phyloP scores from a whole-genome alignment of 2,329 filamentous ascomycete species.

The Colletotrichum chrysophilum region DNA sequence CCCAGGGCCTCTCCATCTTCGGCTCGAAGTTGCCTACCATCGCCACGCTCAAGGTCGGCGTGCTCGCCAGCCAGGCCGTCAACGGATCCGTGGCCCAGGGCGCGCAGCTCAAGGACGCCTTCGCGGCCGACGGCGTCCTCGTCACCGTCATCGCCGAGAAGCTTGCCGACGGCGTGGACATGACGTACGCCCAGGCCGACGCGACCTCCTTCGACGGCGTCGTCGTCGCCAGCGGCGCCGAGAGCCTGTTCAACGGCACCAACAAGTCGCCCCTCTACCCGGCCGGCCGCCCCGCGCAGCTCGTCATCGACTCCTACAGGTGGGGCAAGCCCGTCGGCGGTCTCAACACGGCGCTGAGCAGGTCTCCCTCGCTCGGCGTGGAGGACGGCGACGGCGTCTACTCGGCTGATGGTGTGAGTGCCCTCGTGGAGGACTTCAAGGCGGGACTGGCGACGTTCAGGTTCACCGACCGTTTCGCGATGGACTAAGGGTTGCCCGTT shows the following conservation, averaged over 20 bases:
- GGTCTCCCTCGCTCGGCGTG: conserved; percentile 39
- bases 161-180: conserved; percentile 58
- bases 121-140: conserved; percentile 57
- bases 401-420: conserved; percentile 33
- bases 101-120: conserved; percentile 49
- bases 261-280: conserved; percentile 64
- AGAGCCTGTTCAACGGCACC: conserved; percentile 52
- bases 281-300: conserved; percentile 65
- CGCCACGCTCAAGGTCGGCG: conserved; percentile 67
- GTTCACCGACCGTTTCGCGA: conserved; percentile 67
- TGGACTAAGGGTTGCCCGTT: conserved; percentile 44
- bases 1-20: conserved; percentile 64
- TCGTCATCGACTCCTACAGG: conserved; percentile 66
- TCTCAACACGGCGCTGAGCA: conserved; percentile 47
- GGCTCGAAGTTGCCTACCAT: conserved; percentile 63
- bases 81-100: conserved; percentile 53
- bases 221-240: conserved; percentile 61
- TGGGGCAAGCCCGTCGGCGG: conserved; percentile 75
- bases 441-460: conserved; percentile 68
- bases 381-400: conserved; percentile 47
- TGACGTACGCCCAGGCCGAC: conserved; percentile 70
- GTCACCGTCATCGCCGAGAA: conserved; percentile 66
- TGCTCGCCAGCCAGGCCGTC: conserved; percentile 55
- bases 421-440: conserved; percentile 52
- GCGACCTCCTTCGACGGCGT: conserved; percentile 68